Conservation (phyloP, 2,329 filamentous ascomycete species). For the Alternaria ventricosa region DNA sequence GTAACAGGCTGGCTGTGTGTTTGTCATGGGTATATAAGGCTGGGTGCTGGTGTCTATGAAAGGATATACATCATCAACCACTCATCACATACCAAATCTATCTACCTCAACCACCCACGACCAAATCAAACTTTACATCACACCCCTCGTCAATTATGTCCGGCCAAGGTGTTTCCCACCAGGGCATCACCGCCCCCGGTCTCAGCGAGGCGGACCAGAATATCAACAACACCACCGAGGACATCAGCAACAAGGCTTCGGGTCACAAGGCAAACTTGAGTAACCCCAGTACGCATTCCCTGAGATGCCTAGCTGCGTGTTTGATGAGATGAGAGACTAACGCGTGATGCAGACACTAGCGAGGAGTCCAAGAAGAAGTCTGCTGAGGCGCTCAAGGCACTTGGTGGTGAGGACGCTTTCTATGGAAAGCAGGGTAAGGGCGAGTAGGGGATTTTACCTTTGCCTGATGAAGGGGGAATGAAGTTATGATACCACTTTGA, state of each 20-base stretch:
- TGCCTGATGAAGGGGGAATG: too few species aligned
- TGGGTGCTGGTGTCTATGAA: background rate
- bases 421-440: conserved; percentile 54
- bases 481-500: conserved; percentile 1
- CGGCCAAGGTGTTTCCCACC: conserved; percentile 7
- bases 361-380: conserved; percentile 55
- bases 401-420: conserved; percentile 54
- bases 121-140: background rate
- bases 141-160: background rate
- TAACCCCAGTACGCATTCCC: conserved; percentile 52
- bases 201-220: conserved; percentile 27
- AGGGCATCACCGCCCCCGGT: conserved; percentile 25
- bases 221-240: conserved; percentile 32
- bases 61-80: background rate
- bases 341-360: conserved; percentile 16
- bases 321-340: background rate
- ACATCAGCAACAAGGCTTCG: conserved; percentile 22
- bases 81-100: background rate
- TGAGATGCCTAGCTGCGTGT: background rate
- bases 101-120: background rate
- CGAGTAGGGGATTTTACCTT: conserved; percentile 30
- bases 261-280: conserved; percentile 58
- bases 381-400: conserved; percentile 48
- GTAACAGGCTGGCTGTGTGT: background rate
- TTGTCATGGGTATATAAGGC: background rate